These are phyloP conservation scores for Mediolabrus comicus DNA, from an alignment of 108 stramenopile genomes.

Conservation along the genomic window DNA sequence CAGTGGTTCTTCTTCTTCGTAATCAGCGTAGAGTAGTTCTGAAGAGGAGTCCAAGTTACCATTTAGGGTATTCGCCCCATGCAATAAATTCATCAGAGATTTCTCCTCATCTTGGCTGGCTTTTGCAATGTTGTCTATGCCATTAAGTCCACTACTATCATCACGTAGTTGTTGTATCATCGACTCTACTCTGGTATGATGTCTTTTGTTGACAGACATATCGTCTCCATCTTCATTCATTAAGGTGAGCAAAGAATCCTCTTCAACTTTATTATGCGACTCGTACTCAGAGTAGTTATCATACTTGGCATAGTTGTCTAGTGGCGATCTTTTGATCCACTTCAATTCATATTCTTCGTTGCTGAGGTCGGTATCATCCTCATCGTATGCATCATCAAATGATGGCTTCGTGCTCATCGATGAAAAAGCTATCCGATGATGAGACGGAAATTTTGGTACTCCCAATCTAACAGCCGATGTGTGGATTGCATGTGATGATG, in stretches of 20 bases:
- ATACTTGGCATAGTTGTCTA: constrained; percentile 17
- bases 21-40: neutral
- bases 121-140: neutral
- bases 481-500: neutral
- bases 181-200: neutral
- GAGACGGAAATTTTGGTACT: neutral
- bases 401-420: constrained; percentile 37
- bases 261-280: neutral
- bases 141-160: neutral
- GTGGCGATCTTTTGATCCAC: constrained; percentile 3
- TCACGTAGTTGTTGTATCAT: neutral
- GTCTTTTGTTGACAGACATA: neutral
- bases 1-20: constrained; percentile 9
- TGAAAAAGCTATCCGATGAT: neutral
- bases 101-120: neutral
- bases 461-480: neutral
- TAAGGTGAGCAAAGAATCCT: neutral
- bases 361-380: constrained; percentile 19
- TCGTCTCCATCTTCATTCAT: neutral
- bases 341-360: constrained; percentile 3
- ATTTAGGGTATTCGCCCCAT: neutral
- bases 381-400: constrained; percentile 14
- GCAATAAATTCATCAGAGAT: constrained; percentile 6
- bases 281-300: neutral
- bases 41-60: neutral